Base-by-base conservation (phyloP, 371 early-diverging fungal species). In the Mortierella sp. region DNA sequence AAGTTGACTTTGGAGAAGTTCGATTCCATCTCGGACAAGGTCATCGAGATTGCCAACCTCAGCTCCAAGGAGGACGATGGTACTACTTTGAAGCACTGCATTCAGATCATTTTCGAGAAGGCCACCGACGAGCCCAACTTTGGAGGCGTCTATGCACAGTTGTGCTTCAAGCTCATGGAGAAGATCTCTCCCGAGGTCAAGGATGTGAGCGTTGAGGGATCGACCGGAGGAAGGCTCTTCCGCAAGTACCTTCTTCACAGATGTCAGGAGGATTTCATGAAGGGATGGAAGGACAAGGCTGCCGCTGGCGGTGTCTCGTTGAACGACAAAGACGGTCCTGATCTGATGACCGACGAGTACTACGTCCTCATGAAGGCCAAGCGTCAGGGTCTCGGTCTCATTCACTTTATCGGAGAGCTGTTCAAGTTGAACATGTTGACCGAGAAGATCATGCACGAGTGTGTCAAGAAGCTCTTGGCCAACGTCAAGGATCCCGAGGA, bases 1-100 rank as follows among this genome's bases (percentile, higher is more conserved):
- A 99, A 98, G 92, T 89, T 99, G 74, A 98, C 99, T 4, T 90
- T 96, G 7, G 99, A 99, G 84, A 97, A 96, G 89, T 99, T 98
- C 87, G 97, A 96, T 58, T 88, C 90, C 43, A 94, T 99, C 46
- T 93, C 97, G 4, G 90, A 89, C 74, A 95, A 99, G 89, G 95
- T 99, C 75, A 86, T 96, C 78, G 92, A 92, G n/a, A 92, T 94
- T 85, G 96, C 95, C 51, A 88, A 93, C 74, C 86, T 93, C 86
- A 94, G 95, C 16, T 88, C 87, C 78, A 91, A 92, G 77, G 95
- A 95, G 88, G 88, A 88, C 1, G 91, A 94, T 79, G 95, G 95
- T 54, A 87, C 90, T 29, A 93, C 96, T 4, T 88, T 99, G 72
- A 91, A 91, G 77, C 93, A 92, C 73, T 94, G 98, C 65, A 96